These are phyloP conservation scores for Fusarium floridanum DNA, from an alignment of 2,329 filamentous ascomycete genomes.

Conservation along the genomic window DNA sequence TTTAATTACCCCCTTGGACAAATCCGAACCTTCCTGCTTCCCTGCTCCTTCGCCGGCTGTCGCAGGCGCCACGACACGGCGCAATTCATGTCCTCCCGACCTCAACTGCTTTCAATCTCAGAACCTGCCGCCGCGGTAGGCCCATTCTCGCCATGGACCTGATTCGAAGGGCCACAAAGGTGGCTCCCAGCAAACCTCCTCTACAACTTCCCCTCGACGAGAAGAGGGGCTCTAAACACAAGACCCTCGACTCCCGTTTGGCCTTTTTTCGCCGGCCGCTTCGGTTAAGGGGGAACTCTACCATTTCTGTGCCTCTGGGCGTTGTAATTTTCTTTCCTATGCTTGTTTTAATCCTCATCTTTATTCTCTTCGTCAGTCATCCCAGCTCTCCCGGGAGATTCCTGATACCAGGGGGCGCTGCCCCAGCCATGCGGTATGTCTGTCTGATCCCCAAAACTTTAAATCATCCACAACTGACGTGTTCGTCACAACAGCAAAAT, in stretches of 20 bases:
- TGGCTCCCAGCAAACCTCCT: constrained; percentile 58
- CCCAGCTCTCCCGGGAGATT: constrained; percentile 85
- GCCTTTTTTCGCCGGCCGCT: constrained; percentile 89
- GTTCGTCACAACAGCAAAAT: constrained; percentile 78
- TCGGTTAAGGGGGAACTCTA: constrained; percentile 90
- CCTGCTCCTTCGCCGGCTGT: constrained; percentile 35
- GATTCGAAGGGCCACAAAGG: constrained; percentile 67
- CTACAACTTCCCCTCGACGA: constrained; percentile 63
- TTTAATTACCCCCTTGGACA: constrained; percentile 18
- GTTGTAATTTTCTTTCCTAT: constrained; percentile 93
- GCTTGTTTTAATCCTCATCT: constrained; percentile 90
- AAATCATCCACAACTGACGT: constrained; percentile 31
- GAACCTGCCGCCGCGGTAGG: constrained; percentile 58
- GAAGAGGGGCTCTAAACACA: constrained; percentile 58
- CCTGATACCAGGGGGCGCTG: constrained; percentile 87
- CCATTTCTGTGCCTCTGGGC: constrained; percentile 90
- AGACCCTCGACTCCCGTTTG: constrained; percentile 65
- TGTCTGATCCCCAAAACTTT: constrained; percentile 45
- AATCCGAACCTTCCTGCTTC: constrained; percentile 19
- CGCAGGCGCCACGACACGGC: constrained; percentile 45
- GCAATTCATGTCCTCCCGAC: constrained; percentile 44
- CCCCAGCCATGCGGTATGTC: constrained; percentile 87
- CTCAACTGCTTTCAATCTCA: constrained; percentile 47
- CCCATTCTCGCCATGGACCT: constrained; percentile 64
- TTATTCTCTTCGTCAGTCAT: constrained; percentile 90